Evolutionary conservation across 2,329 filamentous ascomycete species (phyloP).

Genomic region (Aureobasidium sp.): DNA sequence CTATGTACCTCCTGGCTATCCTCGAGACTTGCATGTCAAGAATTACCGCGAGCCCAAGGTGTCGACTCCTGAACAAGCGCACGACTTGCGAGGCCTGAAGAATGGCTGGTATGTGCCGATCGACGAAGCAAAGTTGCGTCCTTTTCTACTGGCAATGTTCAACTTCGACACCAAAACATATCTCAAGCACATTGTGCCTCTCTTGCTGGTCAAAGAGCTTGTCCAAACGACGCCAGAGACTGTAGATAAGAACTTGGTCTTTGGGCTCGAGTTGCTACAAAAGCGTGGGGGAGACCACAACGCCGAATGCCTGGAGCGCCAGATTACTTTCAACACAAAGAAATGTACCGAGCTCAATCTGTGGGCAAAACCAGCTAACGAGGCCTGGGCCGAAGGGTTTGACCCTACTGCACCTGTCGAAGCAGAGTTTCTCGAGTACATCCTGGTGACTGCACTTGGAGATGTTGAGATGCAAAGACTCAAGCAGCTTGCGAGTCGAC

Average conservation of each 20-base stretch:
- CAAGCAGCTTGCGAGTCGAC: not conserved
- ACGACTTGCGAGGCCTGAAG: constrained; percentile 23
- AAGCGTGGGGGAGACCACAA: constrained; percentile 21
- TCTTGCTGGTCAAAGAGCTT: constrained; percentile 27
- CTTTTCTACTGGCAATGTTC: constrained; percentile 28
- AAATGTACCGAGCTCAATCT: not conserved
- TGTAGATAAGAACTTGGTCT: constrained; percentile 20
- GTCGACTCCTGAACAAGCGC: constrained; percentile 26
- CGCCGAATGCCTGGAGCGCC: constrained; percentile 21
- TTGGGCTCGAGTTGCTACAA: constrained; percentile 26
- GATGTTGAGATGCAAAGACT: not conserved
- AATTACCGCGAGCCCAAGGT: constrained; percentile 33
- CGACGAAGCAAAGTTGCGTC: constrained; percentile 29
- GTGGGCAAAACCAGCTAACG: constrained; percentile 17
- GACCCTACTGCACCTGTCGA: constrained; percentile 29
- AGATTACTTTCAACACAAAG: constrained; percentile 26
- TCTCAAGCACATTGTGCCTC: constrained; percentile 31
- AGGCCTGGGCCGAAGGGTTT: constrained; percentile 25
- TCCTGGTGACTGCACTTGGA: constrained; percentile 27
- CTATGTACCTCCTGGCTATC: constrained; percentile 22
- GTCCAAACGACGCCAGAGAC: constrained; percentile 18
- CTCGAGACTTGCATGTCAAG: constrained; percentile 23
- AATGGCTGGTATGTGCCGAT: constrained; percentile 26
- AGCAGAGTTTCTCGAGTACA: constrained; percentile 29
- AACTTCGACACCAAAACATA: constrained; percentile 32